A percentile compares a stretch with the other conserved stretches of the same genome.
These are phyloP conservation scores for Tolypocladium endophyticum DNA, from an alignment of 2,329 filamentous ascomycete species.

Conservation along the genomic window DNA sequence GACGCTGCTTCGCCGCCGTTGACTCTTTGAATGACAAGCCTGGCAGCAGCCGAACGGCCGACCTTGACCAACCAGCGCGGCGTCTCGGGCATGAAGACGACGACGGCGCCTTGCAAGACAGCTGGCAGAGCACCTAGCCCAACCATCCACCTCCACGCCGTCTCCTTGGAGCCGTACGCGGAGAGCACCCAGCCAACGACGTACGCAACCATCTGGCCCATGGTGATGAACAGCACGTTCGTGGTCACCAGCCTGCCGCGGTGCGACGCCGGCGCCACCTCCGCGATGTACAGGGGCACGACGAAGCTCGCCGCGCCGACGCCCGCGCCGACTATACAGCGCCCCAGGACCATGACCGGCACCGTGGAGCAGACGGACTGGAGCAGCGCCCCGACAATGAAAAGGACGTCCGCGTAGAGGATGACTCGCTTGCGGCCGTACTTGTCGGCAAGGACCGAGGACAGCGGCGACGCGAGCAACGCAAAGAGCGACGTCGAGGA, in stretches of 20 bases:
- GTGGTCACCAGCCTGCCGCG: conserved; percentile 75
- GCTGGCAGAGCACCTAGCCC: conserved; percentile 75
- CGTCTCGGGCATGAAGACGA: conserved; percentile 74
- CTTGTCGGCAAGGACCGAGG: conserved; percentile 52
- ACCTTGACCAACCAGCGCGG: conserved; percentile 76
- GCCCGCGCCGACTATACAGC: conserved; percentile 59
- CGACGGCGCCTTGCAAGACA: conserved; percentile 54
- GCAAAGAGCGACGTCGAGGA: conserved; percentile 59
- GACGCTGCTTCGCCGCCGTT: conserved; percentile 40
- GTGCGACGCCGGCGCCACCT: conserved; percentile 66
- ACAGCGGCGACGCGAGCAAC: conserved; percentile 51
- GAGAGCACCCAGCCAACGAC: conserved; percentile 69
- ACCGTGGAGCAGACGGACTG: conserved; percentile 53
- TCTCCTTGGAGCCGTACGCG: conserved; percentile 34
- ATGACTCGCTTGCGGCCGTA: conserved; percentile 54
- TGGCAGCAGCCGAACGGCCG: conserved; percentile 51
- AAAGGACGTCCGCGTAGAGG: conserved; percentile 54
- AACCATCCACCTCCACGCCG: conserved; percentile 87
- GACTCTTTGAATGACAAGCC: conserved; percentile 52
- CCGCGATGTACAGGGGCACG: conserved; percentile 79
- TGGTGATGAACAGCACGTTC: conserved; percentile 71
- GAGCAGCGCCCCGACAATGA: conserved; percentile 54
- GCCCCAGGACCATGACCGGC: conserved; percentile 52
- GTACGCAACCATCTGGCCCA: conserved; percentile 85
- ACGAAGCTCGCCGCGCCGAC: conserved; percentile 74